These are phyloP conservation scores for Blastobotrys malaysiensis DNA, from an alignment of 1,139 yeast genomes.

Conservation along the genomic window DNA sequence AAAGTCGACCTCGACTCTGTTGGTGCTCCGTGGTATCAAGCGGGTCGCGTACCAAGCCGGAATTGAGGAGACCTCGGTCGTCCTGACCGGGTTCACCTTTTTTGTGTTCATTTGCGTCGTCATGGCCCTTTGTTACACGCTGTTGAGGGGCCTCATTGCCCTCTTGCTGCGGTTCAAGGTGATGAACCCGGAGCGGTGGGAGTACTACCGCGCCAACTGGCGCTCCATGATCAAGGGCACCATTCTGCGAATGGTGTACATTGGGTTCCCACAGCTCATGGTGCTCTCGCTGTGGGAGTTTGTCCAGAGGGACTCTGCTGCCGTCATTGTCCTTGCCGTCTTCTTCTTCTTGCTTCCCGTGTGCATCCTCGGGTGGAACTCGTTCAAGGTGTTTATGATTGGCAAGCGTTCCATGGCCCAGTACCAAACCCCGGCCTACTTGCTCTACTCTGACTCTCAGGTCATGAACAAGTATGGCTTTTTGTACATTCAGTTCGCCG, in stretches of 20 bases:
- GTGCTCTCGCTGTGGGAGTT: slow-evolving; percentile 88
- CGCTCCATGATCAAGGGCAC: slow-evolving; percentile 78
- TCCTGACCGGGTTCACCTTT: slow-evolving; percentile 81
- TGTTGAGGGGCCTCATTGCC: slow-evolving; percentile 20
- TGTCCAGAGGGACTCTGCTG: slow-evolving; percentile 77
- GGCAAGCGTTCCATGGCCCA: slow-evolving; percentile 68
- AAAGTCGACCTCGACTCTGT: slow-evolving; percentile 24
- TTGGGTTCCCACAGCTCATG: slow-evolving; percentile 62
- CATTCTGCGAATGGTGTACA: slow-evolving; percentile 61
- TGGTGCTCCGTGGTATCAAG: slow-evolving; percentile 80
- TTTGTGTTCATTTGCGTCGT: slow-evolving; percentile 58
- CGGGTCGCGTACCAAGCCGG: slow-evolving; percentile 83
- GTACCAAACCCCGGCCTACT: slow-evolving; percentile 84
- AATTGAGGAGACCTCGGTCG: slow-evolving; percentile 78
- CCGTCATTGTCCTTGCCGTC: slow-evolving; percentile 74
- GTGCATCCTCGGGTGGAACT: slow-evolving; percentile 65
- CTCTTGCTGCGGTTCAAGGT: slow-evolving; percentile 16
- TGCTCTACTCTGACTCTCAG: slow-evolving; percentile 74
- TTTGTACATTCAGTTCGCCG: slow-evolving; percentile 82
- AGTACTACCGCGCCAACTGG: slow-evolving; percentile 68
- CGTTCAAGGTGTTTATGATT: slow-evolving; percentile 56
- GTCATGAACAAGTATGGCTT: slow-evolving; percentile 86
- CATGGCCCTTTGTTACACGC: slow-evolving; percentile 24
- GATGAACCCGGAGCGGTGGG: slow-evolving; percentile 35
- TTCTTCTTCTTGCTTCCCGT: slow-evolving; percentile 55